Evolutionary conservation across 2,329 filamentous ascomycete genomes (phyloP), one percentile per base, ranked within the genome.

Genomic region (Colletotrichum paranaense): DNA sequence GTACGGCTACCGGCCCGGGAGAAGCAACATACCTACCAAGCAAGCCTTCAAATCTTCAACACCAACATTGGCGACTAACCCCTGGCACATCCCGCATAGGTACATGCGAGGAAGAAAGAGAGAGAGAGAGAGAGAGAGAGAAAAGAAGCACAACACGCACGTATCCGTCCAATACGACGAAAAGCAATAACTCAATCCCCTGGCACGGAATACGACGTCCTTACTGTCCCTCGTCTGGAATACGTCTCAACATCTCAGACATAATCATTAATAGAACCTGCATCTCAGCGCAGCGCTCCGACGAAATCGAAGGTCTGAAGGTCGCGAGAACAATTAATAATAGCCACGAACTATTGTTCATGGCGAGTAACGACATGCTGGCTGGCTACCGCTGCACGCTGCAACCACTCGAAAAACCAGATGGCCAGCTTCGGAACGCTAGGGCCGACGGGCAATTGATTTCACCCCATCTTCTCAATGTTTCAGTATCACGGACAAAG

Each of bases 401-500:
- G 49, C 46, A 65, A 62, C 67, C 67, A 71, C 35, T 71, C 19
- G 19, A 30, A 71, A 62, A 46, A 58, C 71, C 62, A 62, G 71
- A 71, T 52, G 67, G 56, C n/a, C 52, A 28, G n/a, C 5, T 42
- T 62, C 60, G 62, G 62, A 57, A 71, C 67, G 56, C 71, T 52
- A 14, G 42, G 60, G 56, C 67, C 71, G 67, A 53, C 46, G 35
- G 24, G 46, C 49, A 62, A 66, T 56, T 38, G 67, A 73, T 73
- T 73, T 73, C 71, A 71, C 71, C 71, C 64, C 62, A 71, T 66
- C 56, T 73, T 68, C 52, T 26, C 56, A 55, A 62, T 71, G 71
- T 73, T 73, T 73, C 71, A 73, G 71, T 56, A 26, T 71, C 60
- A 66, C 67, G n/a, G 62, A 73, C 67, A 66, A 71, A 66, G 71